phyloP scores from a whole-genome alignment of 257 asterid species.

The Ajuga chamaepitys region DNA sequence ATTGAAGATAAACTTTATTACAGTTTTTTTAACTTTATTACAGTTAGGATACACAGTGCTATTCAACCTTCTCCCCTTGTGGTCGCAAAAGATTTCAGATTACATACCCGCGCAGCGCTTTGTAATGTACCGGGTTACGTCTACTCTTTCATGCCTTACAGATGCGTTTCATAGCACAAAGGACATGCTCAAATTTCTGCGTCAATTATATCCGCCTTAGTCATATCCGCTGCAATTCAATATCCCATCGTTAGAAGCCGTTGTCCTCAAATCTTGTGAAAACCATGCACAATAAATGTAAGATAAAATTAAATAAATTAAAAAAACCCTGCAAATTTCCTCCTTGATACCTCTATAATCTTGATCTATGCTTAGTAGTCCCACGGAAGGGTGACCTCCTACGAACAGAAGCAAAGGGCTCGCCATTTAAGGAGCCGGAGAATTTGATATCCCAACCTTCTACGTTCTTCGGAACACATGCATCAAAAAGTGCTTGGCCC shows the following conservation, averaged over 20 bases:
- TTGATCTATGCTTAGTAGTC: constrained; percentile 51
- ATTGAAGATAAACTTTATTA: no score
- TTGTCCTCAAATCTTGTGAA: neutral
- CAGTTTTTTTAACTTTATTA: no score
- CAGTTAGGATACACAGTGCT: neutral
- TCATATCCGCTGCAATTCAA: neutral
- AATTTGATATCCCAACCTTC: constrained; percentile 92
- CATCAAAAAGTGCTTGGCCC: constrained; percentile 79
- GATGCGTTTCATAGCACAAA: neutral
- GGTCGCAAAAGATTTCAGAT: neutral
- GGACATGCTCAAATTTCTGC: neutral
- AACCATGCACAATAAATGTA: neutral
- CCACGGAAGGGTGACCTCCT: constrained; percentile 46
- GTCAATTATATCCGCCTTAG: neutral
- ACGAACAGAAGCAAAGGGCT: constrained; percentile 51
- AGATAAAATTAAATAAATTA: no score
- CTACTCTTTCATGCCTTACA: neutral
- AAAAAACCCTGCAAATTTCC: neutral
- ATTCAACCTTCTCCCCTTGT: no score
- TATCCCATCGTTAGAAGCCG: neutral
- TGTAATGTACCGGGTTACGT: constrained; percentile 4
- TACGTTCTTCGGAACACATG: constrained; percentile 72
- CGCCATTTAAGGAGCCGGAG: constrained; percentile 62
- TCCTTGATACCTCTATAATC: constrained; percentile 35
- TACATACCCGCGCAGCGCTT: neutral